A percentile compares a stretch with the other conserved stretches of the same genome.
These are phyloP conservation scores for Microsporum audouinii DNA, from an alignment of 2,329 filamentous ascomycete species.

Conservation along the genomic window DNA sequence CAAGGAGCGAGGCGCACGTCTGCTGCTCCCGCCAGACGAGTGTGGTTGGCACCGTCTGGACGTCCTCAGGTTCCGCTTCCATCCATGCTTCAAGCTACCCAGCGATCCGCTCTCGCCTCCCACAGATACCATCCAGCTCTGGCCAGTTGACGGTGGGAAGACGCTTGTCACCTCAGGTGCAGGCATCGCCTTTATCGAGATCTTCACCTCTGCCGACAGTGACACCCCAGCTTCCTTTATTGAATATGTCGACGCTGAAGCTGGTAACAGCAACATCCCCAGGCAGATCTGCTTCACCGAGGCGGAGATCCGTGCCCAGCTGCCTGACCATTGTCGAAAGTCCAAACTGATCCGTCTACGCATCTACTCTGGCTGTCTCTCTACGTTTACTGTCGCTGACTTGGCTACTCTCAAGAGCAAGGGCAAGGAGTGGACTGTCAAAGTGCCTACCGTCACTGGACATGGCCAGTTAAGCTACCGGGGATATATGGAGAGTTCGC, in stretches of 20 bases:
- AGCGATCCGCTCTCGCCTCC: slow-evolving; percentile 49
- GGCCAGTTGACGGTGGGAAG: slow-evolving; percentile 66
- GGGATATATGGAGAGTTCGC: background rate
- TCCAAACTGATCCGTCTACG: slow-evolving; percentile 55
- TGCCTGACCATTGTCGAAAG: slow-evolving; percentile 64
- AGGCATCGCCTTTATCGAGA: slow-evolving; percentile 75
- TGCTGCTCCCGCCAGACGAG: slow-evolving; percentile 67
- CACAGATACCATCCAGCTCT: slow-evolving; percentile 67
- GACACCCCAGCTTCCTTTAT: slow-evolving; percentile 69
- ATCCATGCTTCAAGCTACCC: slow-evolving; percentile 79
- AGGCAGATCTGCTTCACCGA: slow-evolving; percentile 66
- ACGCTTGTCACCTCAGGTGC: slow-evolving; percentile 67
- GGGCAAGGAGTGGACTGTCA: slow-evolving; percentile 59
- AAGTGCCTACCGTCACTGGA: slow-evolving; percentile 65
- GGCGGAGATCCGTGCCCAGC: slow-evolving; percentile 55
- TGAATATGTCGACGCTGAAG: slow-evolving; percentile 58
- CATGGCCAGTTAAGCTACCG: background rate
- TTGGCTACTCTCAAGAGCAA: slow-evolving; percentile 61
- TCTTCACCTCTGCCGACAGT: slow-evolving; percentile 71
- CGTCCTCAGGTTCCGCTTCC: slow-evolving; percentile 73
- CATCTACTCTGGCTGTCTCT: slow-evolving; percentile 65
- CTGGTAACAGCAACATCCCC: slow-evolving; percentile 47
- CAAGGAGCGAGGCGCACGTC: slow-evolving; percentile 62
- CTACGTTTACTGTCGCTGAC: slow-evolving; percentile 65
- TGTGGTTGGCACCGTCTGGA: slow-evolving; percentile 88